Evolutionary conservation across 2,329 filamentous ascomycete species (phyloP).

Genomic region (Juglanconis sp.): DNA sequence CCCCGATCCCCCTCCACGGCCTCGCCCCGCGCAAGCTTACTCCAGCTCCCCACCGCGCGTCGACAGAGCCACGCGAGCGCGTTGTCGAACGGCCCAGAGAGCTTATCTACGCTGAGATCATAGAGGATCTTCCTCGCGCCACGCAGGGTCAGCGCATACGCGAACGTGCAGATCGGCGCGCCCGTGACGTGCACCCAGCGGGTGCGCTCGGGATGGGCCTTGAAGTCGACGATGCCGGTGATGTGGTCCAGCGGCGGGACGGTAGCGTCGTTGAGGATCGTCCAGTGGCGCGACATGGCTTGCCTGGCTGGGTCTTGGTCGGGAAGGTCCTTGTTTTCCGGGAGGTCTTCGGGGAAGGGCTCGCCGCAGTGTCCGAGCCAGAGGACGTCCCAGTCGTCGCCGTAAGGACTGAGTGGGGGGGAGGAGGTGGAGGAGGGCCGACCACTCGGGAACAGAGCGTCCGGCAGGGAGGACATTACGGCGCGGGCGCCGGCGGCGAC

Average conservation of each 20-base stretch:
- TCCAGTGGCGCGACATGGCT: constrained; percentile 18
- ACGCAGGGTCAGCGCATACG: constrained; percentile 29
- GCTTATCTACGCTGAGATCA: constrained; percentile 28
- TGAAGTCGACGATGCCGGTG: constrained; percentile 25
- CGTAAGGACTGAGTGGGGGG: constrained; percentile 32
- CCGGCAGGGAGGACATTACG: constrained; percentile 12
- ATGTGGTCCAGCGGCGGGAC: constrained; percentile 25
- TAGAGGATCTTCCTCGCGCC: constrained; percentile 25
- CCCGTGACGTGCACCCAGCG: constrained; percentile 34
- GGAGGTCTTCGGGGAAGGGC: constrained; percentile 26
- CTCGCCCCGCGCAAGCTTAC: constrained; percentile 8
- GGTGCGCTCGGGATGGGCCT: constrained; percentile 29
- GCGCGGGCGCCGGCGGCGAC: constrained; percentile 16
- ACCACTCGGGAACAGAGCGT: constrained; percentile 12
- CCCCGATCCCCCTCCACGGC: constrained; percentile 22
- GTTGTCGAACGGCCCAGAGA: constrained; percentile 30
- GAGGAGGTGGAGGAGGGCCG: constrained; percentile 13
- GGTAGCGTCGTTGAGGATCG: constrained; percentile 24
- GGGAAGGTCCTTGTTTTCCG: constrained; percentile 9
- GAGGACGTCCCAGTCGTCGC: constrained; percentile 50
- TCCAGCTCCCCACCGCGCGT: constrained; percentile 25
- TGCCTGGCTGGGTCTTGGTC: constrained; percentile 2
- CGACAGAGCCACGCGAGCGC: constrained; percentile 30
- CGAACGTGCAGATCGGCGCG: constrained; percentile 36
- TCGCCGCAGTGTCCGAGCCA: constrained; percentile 50